Evolutionary conservation across 805 yeast genomes (phyloP).

Genomic region (Ascoidea rubescens): DNA sequence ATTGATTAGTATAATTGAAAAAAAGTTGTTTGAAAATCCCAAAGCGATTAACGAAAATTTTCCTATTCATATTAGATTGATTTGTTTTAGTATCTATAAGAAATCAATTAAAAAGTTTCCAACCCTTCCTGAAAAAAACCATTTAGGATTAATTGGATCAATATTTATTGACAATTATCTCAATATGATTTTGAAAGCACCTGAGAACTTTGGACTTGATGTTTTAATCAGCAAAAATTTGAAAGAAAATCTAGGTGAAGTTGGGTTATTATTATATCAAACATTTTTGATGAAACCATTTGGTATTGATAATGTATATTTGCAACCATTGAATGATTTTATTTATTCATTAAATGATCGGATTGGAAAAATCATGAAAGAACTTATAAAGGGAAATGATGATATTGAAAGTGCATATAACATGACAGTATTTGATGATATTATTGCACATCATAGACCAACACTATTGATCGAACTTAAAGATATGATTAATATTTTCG

Average conservation of each 20-base stretch:
- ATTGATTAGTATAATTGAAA: slow-evolving; percentile 22
- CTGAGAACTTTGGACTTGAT: slow-evolving; percentile 38
- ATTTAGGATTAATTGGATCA: slow-evolving; percentile 56
- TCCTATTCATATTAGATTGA: slow-evolving; percentile 20
- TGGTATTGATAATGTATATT: slow-evolving; percentile 42
- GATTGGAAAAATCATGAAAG: slow-evolving; percentile 28
- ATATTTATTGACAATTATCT: slow-evolving; percentile 41
- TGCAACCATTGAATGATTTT: slow-evolving; percentile 72
- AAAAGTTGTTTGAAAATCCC: background rate
- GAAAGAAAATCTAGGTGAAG: slow-evolving; percentile 36
- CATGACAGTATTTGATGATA: slow-evolving; percentile 55
- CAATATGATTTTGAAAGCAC: slow-evolving; percentile 30
- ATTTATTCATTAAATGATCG: slow-evolving; percentile 36
- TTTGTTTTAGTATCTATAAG: slow-evolving; percentile 22
- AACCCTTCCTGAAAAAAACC: slow-evolving; percentile 39
- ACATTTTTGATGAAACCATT: slow-evolving; percentile 58
- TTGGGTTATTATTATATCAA: slow-evolving; percentile 50
- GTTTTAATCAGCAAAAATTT: slow-evolving; percentile 8
- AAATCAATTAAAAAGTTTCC: slow-evolving; percentile 35
- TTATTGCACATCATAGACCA: slow-evolving; percentile 34
- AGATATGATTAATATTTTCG: slow-evolving; percentile 26
- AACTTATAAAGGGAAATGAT: slow-evolving; percentile 35
- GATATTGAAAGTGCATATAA: slow-evolving; percentile 47
- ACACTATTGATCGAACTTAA: slow-evolving; percentile 23
- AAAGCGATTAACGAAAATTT: slow-evolving; percentile 13